A percentile compares a stretch with the other conserved stretches of the same genome.
Conservation (phyloP, 176 grass and related monocot species). For the Oryza glaberrima region DNA sequence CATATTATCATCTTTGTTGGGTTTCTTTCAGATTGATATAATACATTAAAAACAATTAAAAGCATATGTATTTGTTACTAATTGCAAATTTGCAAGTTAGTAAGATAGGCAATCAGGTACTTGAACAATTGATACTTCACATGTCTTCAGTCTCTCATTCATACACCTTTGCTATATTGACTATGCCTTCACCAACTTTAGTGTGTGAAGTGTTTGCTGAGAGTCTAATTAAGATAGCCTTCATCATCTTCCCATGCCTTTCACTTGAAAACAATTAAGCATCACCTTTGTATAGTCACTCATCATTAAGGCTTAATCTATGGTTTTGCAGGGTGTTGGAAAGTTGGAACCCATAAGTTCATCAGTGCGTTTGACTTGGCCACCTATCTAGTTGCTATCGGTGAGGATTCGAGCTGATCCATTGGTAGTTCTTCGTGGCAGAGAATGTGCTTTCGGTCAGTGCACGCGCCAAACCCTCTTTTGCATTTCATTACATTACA, state of each 20-base stretch:
- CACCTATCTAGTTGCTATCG: slow-evolving; percentile 44
- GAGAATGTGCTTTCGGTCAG: slow-evolving; percentile 50
- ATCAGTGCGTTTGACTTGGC: slow-evolving; percentile 45
- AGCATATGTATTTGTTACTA: background rate
- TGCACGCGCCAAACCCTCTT: slow-evolving; percentile 51
- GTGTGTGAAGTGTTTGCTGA: slow-evolving; percentile 37
- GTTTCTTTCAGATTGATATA: background rate
- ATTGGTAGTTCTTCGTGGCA: slow-evolving; percentile 24
- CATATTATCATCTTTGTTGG: background rate
- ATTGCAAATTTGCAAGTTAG: background rate
- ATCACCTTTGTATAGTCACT: slow-evolving; percentile 43
- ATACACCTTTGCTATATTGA: slow-evolving; percentile 30
- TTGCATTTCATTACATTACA: slow-evolving; percentile 52
- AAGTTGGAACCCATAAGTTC: slow-evolving; percentile 37
- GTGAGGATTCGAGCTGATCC: slow-evolving; percentile 41
- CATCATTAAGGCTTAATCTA: slow-evolving; percentile 46
- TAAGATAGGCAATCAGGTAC: background rate
- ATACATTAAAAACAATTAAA: background rate
- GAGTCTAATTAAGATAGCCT: slow-evolving; percentile 41
- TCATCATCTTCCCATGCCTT: slow-evolving; percentile 27
- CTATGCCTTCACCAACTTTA: slow-evolving; percentile 38
- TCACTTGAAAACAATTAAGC: slow-evolving; percentile 46
- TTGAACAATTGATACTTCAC: slow-evolving; percentile 36
- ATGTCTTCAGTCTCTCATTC: slow-evolving; percentile 25
- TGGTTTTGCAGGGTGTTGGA: slow-evolving; percentile 38